Evolutionary conservation across 345 rosid species (phyloP).

Genomic region (Noccaea caerulescens): DNA sequence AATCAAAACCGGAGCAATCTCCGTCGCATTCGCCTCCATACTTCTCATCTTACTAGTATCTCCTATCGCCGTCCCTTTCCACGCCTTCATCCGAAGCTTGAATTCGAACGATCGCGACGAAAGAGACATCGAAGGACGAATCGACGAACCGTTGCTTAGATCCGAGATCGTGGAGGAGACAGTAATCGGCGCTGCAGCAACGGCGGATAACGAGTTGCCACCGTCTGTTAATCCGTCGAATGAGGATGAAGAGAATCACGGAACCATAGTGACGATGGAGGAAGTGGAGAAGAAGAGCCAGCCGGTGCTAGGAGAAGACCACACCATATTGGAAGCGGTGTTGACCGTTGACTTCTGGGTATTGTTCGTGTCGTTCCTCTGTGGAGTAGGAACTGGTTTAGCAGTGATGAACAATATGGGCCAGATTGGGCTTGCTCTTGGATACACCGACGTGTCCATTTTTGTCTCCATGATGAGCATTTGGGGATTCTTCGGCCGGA

Average conservation of each 20-base stretch:
- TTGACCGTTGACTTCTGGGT: constrained; percentile 63
- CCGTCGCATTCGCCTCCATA: constrained; percentile 52
- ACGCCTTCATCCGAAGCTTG: constrained; percentile 29
- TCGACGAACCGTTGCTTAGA: constrained; percentile 50
- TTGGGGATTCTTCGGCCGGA: constrained; percentile 69
- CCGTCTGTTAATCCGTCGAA: constrained; percentile 27
- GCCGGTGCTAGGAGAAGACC: constrained; percentile 60
- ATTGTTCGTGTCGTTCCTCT: constrained; percentile 57
- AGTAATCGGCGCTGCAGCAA: constrained; percentile 25
- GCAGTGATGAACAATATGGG: constrained; percentile 67
- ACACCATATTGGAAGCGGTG: constrained; percentile 49
- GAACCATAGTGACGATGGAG: too few relatives aligned
- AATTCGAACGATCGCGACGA: constrained; percentile 20
- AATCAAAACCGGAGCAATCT: constrained; percentile 45
- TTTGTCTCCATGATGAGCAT: constrained; percentile 66
- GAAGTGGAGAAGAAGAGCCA: constrained; percentile 39
- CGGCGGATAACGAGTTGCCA: constrained; percentile 34
- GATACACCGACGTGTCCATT: constrained; percentile 53
- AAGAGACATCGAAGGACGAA: constrained; percentile 46
- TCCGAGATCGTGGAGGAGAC: constrained; percentile 32
- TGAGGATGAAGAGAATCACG: constrained; percentile 22
- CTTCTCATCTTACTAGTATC: constrained; percentile 51
- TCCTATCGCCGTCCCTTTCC: constrained; percentile 56
- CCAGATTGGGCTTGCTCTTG: constrained; percentile 67
- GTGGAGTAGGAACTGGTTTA: constrained; percentile 66